Evolutionary conservation across 2,329 filamentous ascomycete genomes (phyloP), one percentile per base, ranked within the genome.

Genomic region (Xylaria sp.): DNA sequence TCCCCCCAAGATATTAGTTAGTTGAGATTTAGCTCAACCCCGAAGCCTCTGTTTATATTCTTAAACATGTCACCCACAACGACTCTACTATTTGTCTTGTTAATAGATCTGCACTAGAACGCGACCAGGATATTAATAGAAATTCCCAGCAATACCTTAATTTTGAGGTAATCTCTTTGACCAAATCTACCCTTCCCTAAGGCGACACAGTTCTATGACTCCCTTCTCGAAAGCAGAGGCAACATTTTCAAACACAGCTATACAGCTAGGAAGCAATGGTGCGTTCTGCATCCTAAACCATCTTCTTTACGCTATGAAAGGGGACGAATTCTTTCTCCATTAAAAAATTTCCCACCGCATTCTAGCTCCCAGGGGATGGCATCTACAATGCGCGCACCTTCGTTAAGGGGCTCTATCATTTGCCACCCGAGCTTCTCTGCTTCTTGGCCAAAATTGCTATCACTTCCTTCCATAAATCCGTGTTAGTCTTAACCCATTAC

Each of bases 331-430:
- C 9, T 65, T 60, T 39, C 29, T 60, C 5, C 47, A 65, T 36
- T 56, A 55, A 33, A 55, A 60, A 13, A n/a, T 36, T 55, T 20
- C 62, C 47, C 2, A 60, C 62, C 10, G 56, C 55, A 11, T 60
- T 65, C 49, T 65, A 56, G 62, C 55, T 55, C 5, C 29, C 60
- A 2, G 60, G 62, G 20, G 25, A 65, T 20, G 62, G 55, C 38
- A 39, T 65, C n/a, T 65, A 60, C 39, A 60, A 65, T 38, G 56
- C 49, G 6, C 60, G 62, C 45, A 36, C 36, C 22, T 60, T 50
- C 47, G 53, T 65, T 27, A 54, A 65, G 27, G 62, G 60, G n/a
- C 56, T 31, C 53, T 11, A 29, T 17, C 36, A 31, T 49, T 20
- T 65, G 9, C 39, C 60, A 2, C 62, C 39, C 38, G 62, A 65